Evolutionary conservation across 2,329 filamentous ascomycete species (phyloP), one percentile per base, ranked within the genome.

Genomic region (Fusarium sp.): DNA sequence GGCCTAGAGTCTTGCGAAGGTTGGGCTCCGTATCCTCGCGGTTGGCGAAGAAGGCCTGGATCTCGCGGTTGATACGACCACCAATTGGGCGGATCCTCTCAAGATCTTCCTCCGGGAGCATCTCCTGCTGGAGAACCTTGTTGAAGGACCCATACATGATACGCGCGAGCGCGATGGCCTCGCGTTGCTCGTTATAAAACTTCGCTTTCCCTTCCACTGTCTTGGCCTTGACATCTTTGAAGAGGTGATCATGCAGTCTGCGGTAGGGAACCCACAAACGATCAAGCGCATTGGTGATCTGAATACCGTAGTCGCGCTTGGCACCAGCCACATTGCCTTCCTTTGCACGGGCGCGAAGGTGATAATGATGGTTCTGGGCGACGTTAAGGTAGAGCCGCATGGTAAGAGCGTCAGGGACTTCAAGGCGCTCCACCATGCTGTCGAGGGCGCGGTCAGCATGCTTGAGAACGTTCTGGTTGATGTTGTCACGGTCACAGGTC

Each of bases 401-500:
- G 19, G 83, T 76, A 39, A 78, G 75, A 7, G 85, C 68, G 67
- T 91, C 88, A 2, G 86, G 84, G 4, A 80, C 74, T 13, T 75
- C 41, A 49, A 78, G 73, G 20, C 75, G 72, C 23, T 59, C 50
- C 37, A 75, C 54, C 90, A 94, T 94, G 50, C 86, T 76, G 52
- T 88, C 82, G 30, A 97, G 80, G 25, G 97, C 82, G 50, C 82
- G 78, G 50, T 83, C 87, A 6, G 92, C 91, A 68, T 91, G 84
- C 4, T 82, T 78, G 67, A 97, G 85, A 22, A 87, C 86, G 52
- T 90, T 86, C n/a, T 77, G 82, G 76, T 96, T 97, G 56, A 89
- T 88, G 74, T 89, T 90, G 81, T 97, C 93, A 57, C 90, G 87
- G 23, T 88, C 81, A 77, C 94, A 97, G 7, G 88, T 84, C 66